Evolutionary conservation across 129 eudicot species (phyloP), one percentile per base, ranked within the genome.

Genomic region (carrot (Daucus carota)): DNA sequence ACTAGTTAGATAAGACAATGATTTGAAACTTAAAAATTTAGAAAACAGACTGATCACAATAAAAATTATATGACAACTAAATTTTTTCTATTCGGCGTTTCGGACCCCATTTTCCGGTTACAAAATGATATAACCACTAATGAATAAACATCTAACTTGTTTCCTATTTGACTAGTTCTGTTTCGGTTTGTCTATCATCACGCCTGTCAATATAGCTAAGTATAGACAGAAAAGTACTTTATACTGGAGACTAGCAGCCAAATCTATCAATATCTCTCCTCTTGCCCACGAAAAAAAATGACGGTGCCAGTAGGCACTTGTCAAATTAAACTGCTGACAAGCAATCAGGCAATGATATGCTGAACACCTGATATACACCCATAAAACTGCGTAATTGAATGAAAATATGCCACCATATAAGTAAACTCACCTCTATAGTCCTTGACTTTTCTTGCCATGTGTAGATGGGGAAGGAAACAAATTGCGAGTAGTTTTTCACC

Each of bases 381-480:
- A 26, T 11, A 12, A 70, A n/a, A 38, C 26, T 11, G 15, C 6
- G 20, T 22, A 38, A 11, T 18, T n/a, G 20, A 6, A 22, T 41
- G 33, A 4, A 29, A 31, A 31, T 14, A 63, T 29, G 38, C 32
- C 28, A 24, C 4, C 48, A 70, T 4, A 41, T n/a, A 18, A n/a
- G 28, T 16, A 47, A 40, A 33, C 81, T 70, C 69, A 89, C 99
- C 97, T 94, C 99, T 74, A 94, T 85, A 48, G 92, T 91, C 75
- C 96, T 86, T 33, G 99, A 91, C 80, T 94, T 94, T 83, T 94
- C 99, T 85, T 91, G 99, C 99, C 99, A 94, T 16, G 92, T 88
- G 76, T 87, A 94, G 79, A 91, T 91, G 59, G 99, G 99, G 71
- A 94, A 94, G 7, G 99, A 91, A 80, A 94, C 92, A 84, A 94